Evolutionary conservation across 331 rosid species (phyloP).

Genomic region (Saraca asoca): DNA sequence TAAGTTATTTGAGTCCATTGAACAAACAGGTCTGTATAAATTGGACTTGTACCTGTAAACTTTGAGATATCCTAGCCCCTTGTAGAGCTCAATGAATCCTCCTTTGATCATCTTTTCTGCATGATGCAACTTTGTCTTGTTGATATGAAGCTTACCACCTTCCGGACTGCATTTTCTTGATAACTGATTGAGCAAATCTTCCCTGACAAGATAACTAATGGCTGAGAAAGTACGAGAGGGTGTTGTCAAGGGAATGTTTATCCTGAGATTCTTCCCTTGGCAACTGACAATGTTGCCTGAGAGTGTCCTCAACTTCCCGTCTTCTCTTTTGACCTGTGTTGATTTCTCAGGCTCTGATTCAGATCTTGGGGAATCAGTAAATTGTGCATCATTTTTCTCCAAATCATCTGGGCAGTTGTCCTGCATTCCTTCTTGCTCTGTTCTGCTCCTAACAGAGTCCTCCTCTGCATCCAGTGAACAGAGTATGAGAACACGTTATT

Average conservation of each 20-base stretch:
- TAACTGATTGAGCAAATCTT: constrained; percentile 77
- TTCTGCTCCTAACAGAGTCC: constrained; percentile 69
- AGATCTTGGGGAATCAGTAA: constrained; percentile 45
- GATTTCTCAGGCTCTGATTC: constrained; percentile 55
- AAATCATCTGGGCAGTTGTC: constrained; percentile 51
- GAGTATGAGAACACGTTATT: constrained; percentile 25
- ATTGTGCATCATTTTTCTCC: constrained; percentile 57
- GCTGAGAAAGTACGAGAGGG: constrained; percentile 91
- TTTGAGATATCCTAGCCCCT: constrained; percentile 85
- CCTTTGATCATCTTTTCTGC: constrained; percentile 96
- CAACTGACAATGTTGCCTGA: constrained; percentile 59
- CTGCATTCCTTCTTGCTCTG: constrained; percentile 61
- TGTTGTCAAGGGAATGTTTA: constrained; percentile 88
- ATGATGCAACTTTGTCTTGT: constrained; percentile 72
- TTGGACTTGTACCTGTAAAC: constrained; percentile 66
- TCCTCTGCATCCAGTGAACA: constrained; percentile 57
- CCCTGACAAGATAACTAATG: constrained; percentile 73
- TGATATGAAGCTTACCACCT: constrained; percentile 65
- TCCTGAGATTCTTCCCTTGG: constrained; percentile 85
- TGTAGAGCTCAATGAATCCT: constrained; percentile 90
- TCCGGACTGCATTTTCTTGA: constrained; percentile 71
- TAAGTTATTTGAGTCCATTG: not conserved
- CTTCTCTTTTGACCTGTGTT: constrained; percentile 51
- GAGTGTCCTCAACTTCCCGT: constrained; percentile 55
- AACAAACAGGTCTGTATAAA: not conserved